These are phyloP conservation scores for Dactylorhiza incarnata DNA, from an alignment of 106 monocot species.

Conservation along the genomic window DNA sequence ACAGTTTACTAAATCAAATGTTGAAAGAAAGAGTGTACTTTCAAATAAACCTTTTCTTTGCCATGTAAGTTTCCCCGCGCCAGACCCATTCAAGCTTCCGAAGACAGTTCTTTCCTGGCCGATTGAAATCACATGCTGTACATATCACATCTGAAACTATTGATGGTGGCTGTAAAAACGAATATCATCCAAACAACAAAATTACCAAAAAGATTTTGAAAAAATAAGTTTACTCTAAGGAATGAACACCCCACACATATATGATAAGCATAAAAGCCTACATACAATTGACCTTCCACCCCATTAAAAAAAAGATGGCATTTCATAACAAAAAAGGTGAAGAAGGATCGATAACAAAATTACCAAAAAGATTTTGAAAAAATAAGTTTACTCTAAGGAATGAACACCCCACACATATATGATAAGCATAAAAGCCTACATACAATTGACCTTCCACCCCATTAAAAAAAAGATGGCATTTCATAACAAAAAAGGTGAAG, in stretches of 20 bases:
- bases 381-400: background rate
- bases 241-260: background rate
- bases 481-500: background rate
- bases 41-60: conserved; percentile 62
- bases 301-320: background rate
- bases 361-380: background rate
- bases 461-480: too few species aligned
- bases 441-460: too few species aligned
- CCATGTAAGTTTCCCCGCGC: conserved; percentile 92
- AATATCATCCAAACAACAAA: background rate
- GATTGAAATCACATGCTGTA: conserved; percentile 98
- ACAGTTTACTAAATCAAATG: background rate
- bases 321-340: background rate
- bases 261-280: background rate
- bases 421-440: background rate
- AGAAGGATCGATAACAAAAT: background rate
- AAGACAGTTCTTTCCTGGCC: conserved; percentile 93
- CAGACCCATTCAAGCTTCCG: conserved; percentile 98
- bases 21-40: background rate
- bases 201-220: background rate
- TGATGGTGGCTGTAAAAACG: conserved; percentile 71
- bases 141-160: conserved; percentile 92
- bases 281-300: background rate
- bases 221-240: background rate
- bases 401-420: background rate